Evolutionary conservation across 169 alveolate species (phyloP).

Genomic region (Plasmodium billcollinsi): DNA sequence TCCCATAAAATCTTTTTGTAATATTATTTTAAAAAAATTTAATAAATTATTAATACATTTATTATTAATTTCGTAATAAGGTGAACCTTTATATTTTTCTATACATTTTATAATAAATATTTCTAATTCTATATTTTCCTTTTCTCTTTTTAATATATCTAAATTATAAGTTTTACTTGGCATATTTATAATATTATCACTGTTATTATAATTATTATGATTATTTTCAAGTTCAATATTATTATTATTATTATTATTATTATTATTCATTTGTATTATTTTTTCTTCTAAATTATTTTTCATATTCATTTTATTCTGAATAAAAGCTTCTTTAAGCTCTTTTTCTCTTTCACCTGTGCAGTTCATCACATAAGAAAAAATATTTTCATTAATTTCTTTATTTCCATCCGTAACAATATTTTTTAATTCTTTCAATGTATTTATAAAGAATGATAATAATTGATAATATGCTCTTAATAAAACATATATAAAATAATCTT

Average conservation of each 20-base stretch:
- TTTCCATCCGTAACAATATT: slow-evolving; percentile 1
- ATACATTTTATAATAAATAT: slow-evolving; percentile 36
- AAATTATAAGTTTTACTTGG: not conserved
- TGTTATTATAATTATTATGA: not conserved
- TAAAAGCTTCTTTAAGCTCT: not conserved
- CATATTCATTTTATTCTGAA: slow-evolving; percentile 17
- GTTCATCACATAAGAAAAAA: slow-evolving; percentile 13
- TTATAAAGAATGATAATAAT: slow-evolving; percentile 14
- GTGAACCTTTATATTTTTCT: slow-evolving; percentile 56
- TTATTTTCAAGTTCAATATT: too few species aligned
- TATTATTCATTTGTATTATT: not conserved
- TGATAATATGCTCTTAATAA: slow-evolving; percentile 25
- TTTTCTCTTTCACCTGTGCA: not conserved
- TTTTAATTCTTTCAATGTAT: slow-evolving; percentile 41
- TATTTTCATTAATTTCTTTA: slow-evolving; percentile 8
- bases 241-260: not conserved
- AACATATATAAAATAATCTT: slow-evolving; percentile 39
- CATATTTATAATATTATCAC: not conserved
- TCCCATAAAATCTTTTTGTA: slow-evolving; percentile 18
- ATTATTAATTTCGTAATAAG: slow-evolving; percentile 49
- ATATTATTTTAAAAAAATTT: slow-evolving; percentile 23
- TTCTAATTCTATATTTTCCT: slow-evolving; percentile 20
- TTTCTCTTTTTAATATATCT: slow-evolving; percentile 17
- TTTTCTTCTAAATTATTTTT: not conserved
- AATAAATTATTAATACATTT: slow-evolving; percentile 30